phyloP scores from a whole-genome alignment of 352 stramenopile genomes.

The Phytophthora sp. region DNA sequence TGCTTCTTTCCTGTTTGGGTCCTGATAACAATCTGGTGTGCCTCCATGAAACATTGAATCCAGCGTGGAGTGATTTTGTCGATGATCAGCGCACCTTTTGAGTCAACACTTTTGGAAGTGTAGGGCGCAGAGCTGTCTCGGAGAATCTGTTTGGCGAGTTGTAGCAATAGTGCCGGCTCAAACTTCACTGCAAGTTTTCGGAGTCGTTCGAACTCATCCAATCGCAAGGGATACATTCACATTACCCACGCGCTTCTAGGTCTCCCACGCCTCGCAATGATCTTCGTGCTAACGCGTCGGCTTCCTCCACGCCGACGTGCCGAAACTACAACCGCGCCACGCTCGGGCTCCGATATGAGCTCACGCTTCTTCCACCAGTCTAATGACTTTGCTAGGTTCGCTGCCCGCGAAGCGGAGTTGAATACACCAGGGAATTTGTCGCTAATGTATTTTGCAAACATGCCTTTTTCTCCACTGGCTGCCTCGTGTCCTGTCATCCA shows the following conservation, averaged over 20 bases:
- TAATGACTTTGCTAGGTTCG: neutral
- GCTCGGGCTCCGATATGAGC: too few relatives aligned
- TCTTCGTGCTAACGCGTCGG: neutral
- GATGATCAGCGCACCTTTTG: neutral
- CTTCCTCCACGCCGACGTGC: neutral
- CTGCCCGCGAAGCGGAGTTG: neutral
- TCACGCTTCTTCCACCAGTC: neutral
- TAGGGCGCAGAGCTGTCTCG: neutral
- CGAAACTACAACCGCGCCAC: neutral
- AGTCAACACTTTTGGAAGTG: neutral
- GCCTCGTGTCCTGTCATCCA: too few relatives aligned
- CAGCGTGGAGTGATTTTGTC: constrained; percentile 2
- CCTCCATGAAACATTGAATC: constrained; percentile 5
- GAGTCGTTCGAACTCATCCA: neutral
- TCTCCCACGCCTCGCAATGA: too few relatives aligned
- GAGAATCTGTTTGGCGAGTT: neutral
- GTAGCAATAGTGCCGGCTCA: neutral
- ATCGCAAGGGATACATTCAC: neutral
- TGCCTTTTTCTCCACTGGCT: too few relatives aligned
- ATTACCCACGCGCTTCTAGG: too few relatives aligned
- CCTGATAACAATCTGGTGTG: constrained; percentile 7
- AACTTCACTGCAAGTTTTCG: neutral
- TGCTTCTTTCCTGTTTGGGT: constrained; percentile 2
- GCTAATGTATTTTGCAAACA: neutral
- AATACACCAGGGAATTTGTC: neutral